Base-by-base conservation (phyloP, 108 stramenopile species). In the Skeletonema costatum region DNA sequence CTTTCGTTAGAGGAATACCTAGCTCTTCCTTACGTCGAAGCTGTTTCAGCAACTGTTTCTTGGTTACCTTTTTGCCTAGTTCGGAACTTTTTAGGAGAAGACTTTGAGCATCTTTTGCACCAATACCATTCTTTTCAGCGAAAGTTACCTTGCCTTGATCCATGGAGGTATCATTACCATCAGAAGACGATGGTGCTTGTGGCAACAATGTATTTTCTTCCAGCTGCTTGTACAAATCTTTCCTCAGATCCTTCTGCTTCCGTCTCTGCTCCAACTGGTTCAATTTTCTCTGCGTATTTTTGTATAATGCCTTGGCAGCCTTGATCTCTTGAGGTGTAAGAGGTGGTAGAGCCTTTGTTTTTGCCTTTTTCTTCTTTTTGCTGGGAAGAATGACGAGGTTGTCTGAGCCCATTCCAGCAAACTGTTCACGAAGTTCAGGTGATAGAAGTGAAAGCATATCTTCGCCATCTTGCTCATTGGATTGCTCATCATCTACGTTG, bases 251-350 rank as follows among this genome's bases (percentile, higher is more conserved):
- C 80, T 96, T 93, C 82, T 89, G 86, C 35, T 66, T 76, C 32
- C 71, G 80, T 72, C 93, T 77, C 10, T 82, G 60, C 58, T 87
- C 85, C 77, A 93, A 64, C 82, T 92, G 92, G 56, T 85, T 77
- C 31, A 93, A 68, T 70, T 96, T 96, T 14, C 89, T 78, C 13
- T 73, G 66, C 19, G 87, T 83, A 66, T 92, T 88, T 70, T 92
- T 93, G 59, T 90, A 88, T 53, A 84, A 60, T 29, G 72, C 32
- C 70, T 87, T 91, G 29, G 95, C 95, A 19, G 89, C 77, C 58
- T 77, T 75, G 63, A 93, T 88, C 71, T 96, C 95, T 61, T 83
- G 46, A 1, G 90, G 90, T 19, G 92, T 91, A 32, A 96, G 71
- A 44, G 88, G 87, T 25, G 92, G 83, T 11, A 60, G 36, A 11